Base-by-base conservation (phyloP, 148 eudicot species). In the Silene uniflora region DNA sequence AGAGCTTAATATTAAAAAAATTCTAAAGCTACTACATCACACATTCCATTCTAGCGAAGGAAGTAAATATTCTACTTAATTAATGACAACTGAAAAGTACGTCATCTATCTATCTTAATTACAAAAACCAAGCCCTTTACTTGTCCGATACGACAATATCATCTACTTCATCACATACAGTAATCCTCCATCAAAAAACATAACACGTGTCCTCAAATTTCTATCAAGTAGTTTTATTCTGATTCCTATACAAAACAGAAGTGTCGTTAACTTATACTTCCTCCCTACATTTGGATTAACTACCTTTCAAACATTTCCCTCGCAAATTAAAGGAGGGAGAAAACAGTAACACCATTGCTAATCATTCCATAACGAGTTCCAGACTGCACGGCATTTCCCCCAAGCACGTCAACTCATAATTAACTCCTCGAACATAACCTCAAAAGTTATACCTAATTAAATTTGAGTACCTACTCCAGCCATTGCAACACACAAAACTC, bases 41-140 rank as follows among this genome's bases (percentile, higher is more conserved):
- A 52, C 12, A 52, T 67, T 47, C 32, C 68, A 14, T 32, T 29
- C 44, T 60, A 0, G 9, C 52, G n/a, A 46, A 69, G 17, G 58
- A 47, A 69, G 73, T 49, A 47, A 49, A 22, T 21, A 14, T 23
- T 69, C 72, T 67, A 67, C 54, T 69, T 69, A 21, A 47, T 69
- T 69, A 21, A 47, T 47, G 4, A 14, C 72, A 68, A 14, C 35
- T 1, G 19, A 24, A 49, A 46, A 13, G 0, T 23, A 49, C n/a
- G 59, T 49, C n/a, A 44, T 19, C 21, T 11, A 44, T 19, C 21
- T 11, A 17, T 32, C 22, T 44, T 44, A 68, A 68, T 67, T 63
- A 42, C 44, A 61, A 16, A 44, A 46, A 24, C 11, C 72, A 25
- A 42, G 29, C 18, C 49, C 60, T 69, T 67, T 44, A 21, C 17